A percentile compares a stretch with the other conserved stretches of the same genome.
phyloP scores from a whole-genome alignment of 2,329 filamentous ascomycete species.

The Orbilia quercus region DNA sequence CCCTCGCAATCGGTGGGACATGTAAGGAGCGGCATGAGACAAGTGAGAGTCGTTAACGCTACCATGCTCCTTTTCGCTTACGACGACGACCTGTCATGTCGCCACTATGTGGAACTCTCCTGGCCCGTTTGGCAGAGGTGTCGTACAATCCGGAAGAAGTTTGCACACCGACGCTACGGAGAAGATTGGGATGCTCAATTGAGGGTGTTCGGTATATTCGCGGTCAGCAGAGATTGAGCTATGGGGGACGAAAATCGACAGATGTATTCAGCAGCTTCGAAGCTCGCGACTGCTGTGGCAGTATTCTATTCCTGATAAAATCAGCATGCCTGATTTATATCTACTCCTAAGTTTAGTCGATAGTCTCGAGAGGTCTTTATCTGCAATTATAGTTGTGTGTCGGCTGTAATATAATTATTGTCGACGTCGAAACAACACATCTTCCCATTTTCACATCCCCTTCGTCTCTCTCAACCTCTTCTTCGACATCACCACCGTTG shows the following conservation, averaged over 20 bases:
- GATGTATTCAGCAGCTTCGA: not conserved
- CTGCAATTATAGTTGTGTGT: too few relatives aligned
- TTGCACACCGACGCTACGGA: constrained; percentile 16
- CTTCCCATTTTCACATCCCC: not conserved
- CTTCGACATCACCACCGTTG: constrained; percentile 1
- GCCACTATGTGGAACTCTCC: too few relatives aligned
- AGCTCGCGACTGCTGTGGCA: constrained; percentile 4
- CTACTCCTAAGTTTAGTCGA: too few relatives aligned
- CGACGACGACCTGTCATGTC: too few relatives aligned
- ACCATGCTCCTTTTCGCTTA: too few relatives aligned
- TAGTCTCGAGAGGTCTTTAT: too few relatives aligned
- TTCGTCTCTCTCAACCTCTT: not conserved
- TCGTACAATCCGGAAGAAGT: too few relatives aligned
- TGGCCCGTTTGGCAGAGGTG: not conserved
- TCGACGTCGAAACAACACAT: constrained; percentile 14
- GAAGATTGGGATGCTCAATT: constrained; percentile 16
- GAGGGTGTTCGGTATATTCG: constrained; percentile 12
- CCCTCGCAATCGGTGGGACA: too few relatives aligned
- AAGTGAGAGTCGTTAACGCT: too few relatives aligned
- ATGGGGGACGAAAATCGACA: constrained; percentile 6
- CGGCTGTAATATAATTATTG: too few relatives aligned
- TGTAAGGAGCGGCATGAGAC: too few relatives aligned
- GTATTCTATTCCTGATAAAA: too few relatives aligned
- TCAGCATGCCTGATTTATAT: not conserved
- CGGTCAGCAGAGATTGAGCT: constrained; percentile 10